Conservation (phyloP, 2,329 filamentous ascomycete genomes). For the Plenodomus lindquistii region DNA sequence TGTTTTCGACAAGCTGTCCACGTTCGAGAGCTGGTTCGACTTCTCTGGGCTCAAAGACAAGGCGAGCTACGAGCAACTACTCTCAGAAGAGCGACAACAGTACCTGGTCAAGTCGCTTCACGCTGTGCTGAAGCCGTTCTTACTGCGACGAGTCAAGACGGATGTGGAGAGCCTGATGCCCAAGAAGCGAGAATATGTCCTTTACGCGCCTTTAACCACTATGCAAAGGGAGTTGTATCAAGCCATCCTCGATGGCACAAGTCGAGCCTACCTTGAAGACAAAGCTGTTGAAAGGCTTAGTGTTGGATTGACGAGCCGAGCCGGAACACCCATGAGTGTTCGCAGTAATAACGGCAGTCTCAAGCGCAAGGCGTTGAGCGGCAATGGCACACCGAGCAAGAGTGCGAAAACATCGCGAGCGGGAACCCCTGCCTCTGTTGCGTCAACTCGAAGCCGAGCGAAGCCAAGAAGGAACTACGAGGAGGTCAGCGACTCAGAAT, state of each 20-base stretch:
- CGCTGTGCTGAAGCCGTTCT: slow-evolving; percentile 86
- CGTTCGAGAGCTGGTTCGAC: slow-evolving; percentile 96
- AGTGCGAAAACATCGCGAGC: slow-evolving; percentile 74
- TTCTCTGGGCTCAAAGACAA: slow-evolving; percentile 91
- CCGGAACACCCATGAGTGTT: slow-evolving; percentile 53
- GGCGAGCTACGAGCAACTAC: slow-evolving; percentile 74
- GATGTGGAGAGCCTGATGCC: slow-evolving; percentile 92
- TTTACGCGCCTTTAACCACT: slow-evolving; percentile 88
- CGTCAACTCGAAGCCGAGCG: slow-evolving; percentile 57
- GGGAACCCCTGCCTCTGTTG: slow-evolving; percentile 68
- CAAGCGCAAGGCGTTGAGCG: slow-evolving; percentile 61
- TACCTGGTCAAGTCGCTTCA: slow-evolving; percentile 87
- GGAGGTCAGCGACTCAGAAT: slow-evolving; percentile 80
- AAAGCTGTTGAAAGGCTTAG: slow-evolving; percentile 72
- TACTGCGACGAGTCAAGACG: slow-evolving; percentile 85
- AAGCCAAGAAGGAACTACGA: slow-evolving; percentile 63
- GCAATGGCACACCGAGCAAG: slow-evolving; percentile 62
- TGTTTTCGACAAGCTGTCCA: slow-evolving; percentile 90
- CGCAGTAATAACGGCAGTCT: slow-evolving; percentile 52
- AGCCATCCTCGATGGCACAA: slow-evolving; percentile 65
- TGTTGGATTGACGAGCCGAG: slow-evolving; percentile 42
- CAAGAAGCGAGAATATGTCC: slow-evolving; percentile 93
- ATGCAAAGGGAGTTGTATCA: slow-evolving; percentile 92
- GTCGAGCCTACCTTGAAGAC: slow-evolving; percentile 66
- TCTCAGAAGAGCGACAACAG: slow-evolving; percentile 76